These are phyloP conservation scores for Phytopythium aichiense DNA, from an alignment of 352 stramenopile genomes.

Conservation along the genomic window DNA sequence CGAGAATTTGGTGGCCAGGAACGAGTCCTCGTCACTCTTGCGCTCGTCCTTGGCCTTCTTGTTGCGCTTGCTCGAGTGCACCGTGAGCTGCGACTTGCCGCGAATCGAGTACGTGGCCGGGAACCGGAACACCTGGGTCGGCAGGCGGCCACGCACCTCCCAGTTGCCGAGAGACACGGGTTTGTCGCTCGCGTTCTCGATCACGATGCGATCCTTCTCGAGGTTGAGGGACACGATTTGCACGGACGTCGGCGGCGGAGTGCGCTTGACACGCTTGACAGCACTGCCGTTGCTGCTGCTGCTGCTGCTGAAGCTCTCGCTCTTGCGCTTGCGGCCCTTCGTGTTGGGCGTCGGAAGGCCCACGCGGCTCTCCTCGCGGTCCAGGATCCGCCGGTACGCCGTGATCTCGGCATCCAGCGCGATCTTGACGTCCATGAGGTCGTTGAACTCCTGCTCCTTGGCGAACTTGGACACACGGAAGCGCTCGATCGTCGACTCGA, in stretches of 20 bases:
- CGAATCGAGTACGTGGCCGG: conserved; percentile 63
- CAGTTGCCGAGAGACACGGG: conserved; percentile 56
- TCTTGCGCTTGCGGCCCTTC: conserved; percentile 62
- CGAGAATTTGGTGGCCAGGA: conserved; percentile 78
- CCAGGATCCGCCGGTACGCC: conserved; percentile 77
- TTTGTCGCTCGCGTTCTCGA: conserved; percentile 69
- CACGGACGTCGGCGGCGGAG: conserved; percentile 30
- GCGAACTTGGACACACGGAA: conserved; percentile 63
- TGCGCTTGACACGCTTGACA: conserved; percentile 48
- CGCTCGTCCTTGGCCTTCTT: conserved; percentile 71
- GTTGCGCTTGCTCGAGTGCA: conserved; percentile 79
- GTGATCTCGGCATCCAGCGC: conserved; percentile 71
- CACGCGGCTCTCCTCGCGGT: conserved; percentile 72
- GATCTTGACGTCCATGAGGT: conserved; percentile 88
- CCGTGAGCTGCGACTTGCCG: conserved; percentile 62
- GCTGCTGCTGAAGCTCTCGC: conserved; percentile 21
- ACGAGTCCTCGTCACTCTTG: conserved; percentile 69
- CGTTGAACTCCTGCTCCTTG: conserved; percentile 82
- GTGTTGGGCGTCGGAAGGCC: conserved; percentile 53
- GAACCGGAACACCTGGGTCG: conserved; percentile 69
- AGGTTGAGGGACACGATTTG: conserved; percentile 65
- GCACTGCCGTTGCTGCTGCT: conserved; percentile 10
- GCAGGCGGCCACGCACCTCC: conserved; percentile 55
- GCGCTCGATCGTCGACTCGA: conserved; percentile 64
- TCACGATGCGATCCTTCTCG: conserved; percentile 68